phyloP scores from a whole-genome alignment of 805 yeast species.

The Brettanomyces anomalus region DNA sequence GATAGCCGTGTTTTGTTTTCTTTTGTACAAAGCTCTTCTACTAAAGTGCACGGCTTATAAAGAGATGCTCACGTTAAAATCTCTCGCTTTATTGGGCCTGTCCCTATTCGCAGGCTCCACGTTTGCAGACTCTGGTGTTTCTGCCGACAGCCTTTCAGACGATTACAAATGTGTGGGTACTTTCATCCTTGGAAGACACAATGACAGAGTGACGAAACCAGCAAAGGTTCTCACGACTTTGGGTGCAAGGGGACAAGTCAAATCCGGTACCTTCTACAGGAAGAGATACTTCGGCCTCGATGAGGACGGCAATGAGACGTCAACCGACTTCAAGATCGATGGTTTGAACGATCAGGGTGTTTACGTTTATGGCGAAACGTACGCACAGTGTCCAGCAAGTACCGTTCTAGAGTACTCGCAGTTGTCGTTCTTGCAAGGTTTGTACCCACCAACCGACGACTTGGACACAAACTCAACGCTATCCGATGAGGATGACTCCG shows the following conservation, averaged over 20 bases:
- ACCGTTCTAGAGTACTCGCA: conserved; percentile 34
- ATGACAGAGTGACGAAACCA: conserved; percentile 40
- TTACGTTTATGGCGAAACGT: conserved; percentile 28
- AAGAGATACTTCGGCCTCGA: conserved; percentile 33
- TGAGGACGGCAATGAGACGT: conserved; percentile 14
- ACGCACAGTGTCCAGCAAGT: conserved; percentile 28
- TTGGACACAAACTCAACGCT: conserved; percentile 18
- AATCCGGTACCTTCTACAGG: conserved; percentile 32
- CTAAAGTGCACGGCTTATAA: too few relatives aligned
- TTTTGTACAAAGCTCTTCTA: too few relatives aligned
- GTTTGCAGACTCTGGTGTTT: conserved; percentile 8
- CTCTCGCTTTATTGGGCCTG: not conserved
- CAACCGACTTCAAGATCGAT: conserved; percentile 22
- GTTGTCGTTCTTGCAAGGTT: conserved; percentile 36
- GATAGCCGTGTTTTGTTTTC: too few relatives aligned
- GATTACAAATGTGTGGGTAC: conserved; percentile 30
- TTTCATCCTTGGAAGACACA: conserved; percentile 39
- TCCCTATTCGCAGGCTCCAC: not conserved
- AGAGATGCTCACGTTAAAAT: too few relatives aligned
- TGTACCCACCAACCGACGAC: conserved; percentile 33
- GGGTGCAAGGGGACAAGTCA: conserved; percentile 31
- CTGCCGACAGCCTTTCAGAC: conserved; percentile 14
- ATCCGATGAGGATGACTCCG: conserved; percentile 23
- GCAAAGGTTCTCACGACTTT: conserved; percentile 33
- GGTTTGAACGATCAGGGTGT: conserved; percentile 28